Base-by-base conservation (phyloP, 2,329 filamentous ascomycete genomes). In the Lizonia empirigonia region DNA sequence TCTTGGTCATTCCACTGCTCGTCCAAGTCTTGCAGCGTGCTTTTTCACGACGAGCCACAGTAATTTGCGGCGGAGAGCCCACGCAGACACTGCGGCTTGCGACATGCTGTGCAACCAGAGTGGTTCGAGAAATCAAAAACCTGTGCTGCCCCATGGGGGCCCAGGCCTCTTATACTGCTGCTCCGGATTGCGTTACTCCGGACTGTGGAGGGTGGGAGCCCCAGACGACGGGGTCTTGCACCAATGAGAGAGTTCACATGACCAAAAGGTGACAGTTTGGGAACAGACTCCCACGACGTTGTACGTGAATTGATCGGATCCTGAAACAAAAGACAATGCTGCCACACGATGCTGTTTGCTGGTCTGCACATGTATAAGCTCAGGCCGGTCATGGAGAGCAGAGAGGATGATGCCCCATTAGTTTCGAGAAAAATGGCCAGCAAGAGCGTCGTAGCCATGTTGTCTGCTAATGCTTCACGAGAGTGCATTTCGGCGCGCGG, bases 191-290 rank as follows among this genome's bases (percentile, higher is more conserved):
- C 19, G 35, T 48, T 53, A 40, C 44, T 48, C 50, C 44, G 50
- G 44, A 53, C 34, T 35, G 44, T 44, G 50, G 50, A 53, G 50
- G 27, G 39, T 48, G 50, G 44, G 44, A 48, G 38, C 50, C 50
- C 50, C 50, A 40, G 50, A 49, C 38, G 15, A 44, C 35, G 23
- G 27, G 27, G 35, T 19, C 26, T 18, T 39, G 39, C 27, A 27
- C 50, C 50, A 53, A 53, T 53, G 30, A 38, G 20, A 20, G 29
- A n/a, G 29, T 44, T 44, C 35, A 44, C 30, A 44, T 53, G 38
- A 44, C 34, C 40, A 44, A 44, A 35, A 44, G 29, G 39, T 47
- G 32, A 42, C 44, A 47, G 32, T 52, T 44, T 24, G 37, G 44
- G 49, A 42, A 34, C 32, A 27, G 2, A 34, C 9, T 42, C 44